phyloP scores from a whole-genome alignment of 1,284 basidiomycete genomes.

The Cryptococcus sp. region DNA sequence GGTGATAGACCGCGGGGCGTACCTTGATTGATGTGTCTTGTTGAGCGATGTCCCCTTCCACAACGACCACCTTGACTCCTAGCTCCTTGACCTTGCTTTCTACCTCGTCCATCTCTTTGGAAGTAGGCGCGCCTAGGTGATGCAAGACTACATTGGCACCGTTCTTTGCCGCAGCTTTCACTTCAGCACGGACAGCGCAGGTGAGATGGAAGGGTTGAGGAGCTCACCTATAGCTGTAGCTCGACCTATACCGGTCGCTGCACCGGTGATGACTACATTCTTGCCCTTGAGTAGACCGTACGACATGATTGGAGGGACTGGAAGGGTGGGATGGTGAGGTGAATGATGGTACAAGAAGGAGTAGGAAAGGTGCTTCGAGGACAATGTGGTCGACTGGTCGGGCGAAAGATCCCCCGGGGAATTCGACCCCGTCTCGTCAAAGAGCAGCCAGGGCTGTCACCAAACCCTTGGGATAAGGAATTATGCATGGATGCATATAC shows the following conservation, averaged over 20 bases:
- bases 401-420: too few relatives aligned
- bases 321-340: too few relatives aligned
- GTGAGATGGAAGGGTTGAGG: not conserved
- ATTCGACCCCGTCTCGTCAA: too few relatives aligned
- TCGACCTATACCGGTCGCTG: slow-evolving; percentile 72
- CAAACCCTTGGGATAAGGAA: too few relatives aligned
- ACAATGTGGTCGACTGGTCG: too few relatives aligned
- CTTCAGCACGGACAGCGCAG: not conserved
- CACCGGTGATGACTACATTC: slow-evolving; percentile 66
- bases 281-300: slow-evolving; percentile 53
- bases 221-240: slow-evolving; percentile 59
- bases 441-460: too few relatives aligned
- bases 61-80: slow-evolving; percentile 44
- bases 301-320: slow-evolving; percentile 6
- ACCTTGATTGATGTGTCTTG: slow-evolving; percentile 59
- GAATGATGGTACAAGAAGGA: too few relatives aligned
- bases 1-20: too few relatives aligned
- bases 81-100: slow-evolving; percentile 53
- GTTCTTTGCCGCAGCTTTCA: slow-evolving; percentile 49
- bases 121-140: slow-evolving; percentile 59
- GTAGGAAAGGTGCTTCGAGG: too few relatives aligned
- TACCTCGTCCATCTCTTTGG: slow-evolving; percentile 46
- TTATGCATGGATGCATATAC: too few relatives aligned
- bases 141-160: slow-evolving; percentile 67
- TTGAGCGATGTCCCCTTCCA: slow-evolving; percentile 64